A percentile compares a stretch with the other conserved stretches of the same genome.
Evolutionary conservation across 805 yeast genomes (phyloP).

Genomic region (Sungouiozyma ichnusensis): DNA sequence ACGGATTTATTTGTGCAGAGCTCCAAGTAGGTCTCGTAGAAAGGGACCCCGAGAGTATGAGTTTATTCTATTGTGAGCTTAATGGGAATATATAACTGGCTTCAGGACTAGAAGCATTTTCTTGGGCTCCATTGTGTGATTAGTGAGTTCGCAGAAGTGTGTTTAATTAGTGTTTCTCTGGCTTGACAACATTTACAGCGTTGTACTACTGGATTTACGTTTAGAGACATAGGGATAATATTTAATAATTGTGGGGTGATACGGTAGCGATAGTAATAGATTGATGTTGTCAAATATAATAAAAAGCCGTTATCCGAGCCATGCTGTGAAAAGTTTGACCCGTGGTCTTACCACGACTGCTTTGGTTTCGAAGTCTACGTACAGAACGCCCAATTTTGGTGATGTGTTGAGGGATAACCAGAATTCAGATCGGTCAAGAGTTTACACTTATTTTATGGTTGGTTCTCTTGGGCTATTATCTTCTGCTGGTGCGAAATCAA

Average conservation of each 20-base stretch:
- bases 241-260: too few relatives aligned
- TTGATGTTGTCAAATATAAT: slow-evolving; percentile 5
- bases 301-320: not conserved
- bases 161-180: too few relatives aligned
- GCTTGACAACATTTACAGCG: too few relatives aligned
- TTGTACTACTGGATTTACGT: too few relatives aligned
- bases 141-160: too few relatives aligned
- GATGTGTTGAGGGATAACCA: slow-evolving; percentile 63
- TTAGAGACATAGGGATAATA: too few relatives aligned
- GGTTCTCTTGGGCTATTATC: slow-evolving; percentile 87
- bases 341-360: slow-evolving; percentile 16
- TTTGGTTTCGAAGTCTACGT: slow-evolving; percentile 48
- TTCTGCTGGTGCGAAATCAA: slow-evolving; percentile 92
- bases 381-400: slow-evolving; percentile 85
- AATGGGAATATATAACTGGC: too few relatives aligned
- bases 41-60: too few relatives aligned
- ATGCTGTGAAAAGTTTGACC: slow-evolving; percentile 1
- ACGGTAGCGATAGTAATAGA: too few relatives aligned
- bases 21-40: not conserved
- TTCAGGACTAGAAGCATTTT: too few relatives aligned
- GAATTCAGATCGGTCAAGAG: slow-evolving; percentile 69
- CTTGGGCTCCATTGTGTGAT: too few relatives aligned
- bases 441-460: slow-evolving; percentile 92
- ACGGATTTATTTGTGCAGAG: not conserved
- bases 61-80: too few relatives aligned